phyloP scores from a whole-genome alignment of 768 basidiomycete genomes.

The Pisolithus microcarpus region DNA sequence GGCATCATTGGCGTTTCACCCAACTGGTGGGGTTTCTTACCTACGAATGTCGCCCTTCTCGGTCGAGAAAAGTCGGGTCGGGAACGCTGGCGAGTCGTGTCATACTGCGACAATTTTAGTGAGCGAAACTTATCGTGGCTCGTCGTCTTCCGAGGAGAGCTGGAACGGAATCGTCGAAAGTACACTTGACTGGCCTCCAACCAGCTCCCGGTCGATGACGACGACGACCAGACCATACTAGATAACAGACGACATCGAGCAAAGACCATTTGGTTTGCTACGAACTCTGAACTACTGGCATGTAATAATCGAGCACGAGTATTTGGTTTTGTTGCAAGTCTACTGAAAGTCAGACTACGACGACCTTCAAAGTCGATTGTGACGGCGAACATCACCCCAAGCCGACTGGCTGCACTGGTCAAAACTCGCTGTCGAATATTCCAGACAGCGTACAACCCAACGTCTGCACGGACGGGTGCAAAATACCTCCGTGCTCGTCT shows the following conservation, averaged over 20 bases:
- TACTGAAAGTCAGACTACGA: too few species aligned
- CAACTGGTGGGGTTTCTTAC: too few species aligned
- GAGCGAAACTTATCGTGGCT: background rate
- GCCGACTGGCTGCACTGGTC: constrained; percentile 53
- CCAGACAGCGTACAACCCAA: too few species aligned
- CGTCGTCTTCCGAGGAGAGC: background rate
- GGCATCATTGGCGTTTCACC: constrained; percentile 8
- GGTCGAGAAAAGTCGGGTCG: too few species aligned
- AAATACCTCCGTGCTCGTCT: too few species aligned
- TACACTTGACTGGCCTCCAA: constrained; percentile 13
- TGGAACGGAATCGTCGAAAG: constrained; percentile 14
- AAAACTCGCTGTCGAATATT: too few species aligned
- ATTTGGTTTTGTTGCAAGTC: background rate
- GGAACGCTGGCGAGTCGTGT: too few species aligned
- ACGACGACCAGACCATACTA: constrained; percentile 3
- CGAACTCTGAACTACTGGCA: too few species aligned
- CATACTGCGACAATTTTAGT: too few species aligned
- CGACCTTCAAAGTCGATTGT: constrained; percentile 11
- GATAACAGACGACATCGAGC: constrained; percentile 15
- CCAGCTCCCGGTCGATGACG: constrained; percentile 8
- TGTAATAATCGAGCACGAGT: background rate
- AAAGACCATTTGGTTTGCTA: background rate
- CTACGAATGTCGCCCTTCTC: too few species aligned
- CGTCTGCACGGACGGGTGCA: too few species aligned
- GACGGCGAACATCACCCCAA: constrained; percentile 33